Conservation (phyloP, 2,329 filamentous ascomycete genomes). For the Mollisia scopiformis region DNA sequence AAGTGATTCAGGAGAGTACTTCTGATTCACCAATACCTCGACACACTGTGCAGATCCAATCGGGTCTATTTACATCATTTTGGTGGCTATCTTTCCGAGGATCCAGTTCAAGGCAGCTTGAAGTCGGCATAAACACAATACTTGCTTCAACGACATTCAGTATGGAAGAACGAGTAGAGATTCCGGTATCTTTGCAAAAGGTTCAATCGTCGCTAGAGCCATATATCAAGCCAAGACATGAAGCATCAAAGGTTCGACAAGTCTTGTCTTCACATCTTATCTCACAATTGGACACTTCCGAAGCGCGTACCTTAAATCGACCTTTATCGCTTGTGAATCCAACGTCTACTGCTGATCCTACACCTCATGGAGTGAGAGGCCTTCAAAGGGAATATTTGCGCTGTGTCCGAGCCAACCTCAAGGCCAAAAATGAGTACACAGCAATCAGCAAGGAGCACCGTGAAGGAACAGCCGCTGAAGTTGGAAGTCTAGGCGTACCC, state of each 20-base stretch:
- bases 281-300: conserved; percentile 41
- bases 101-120: not conserved
- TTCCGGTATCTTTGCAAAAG: conserved; percentile 41
- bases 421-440: conserved; percentile 51
- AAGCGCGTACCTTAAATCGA: conserved; percentile 39
- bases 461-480: not conserved
- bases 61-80: too few relatives aligned
- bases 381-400: conserved; percentile 58
- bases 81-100: too few relatives aligned
- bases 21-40: too few relatives aligned
- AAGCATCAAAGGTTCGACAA: conserved; percentile 58
- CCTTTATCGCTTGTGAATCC: conserved; percentile 51
- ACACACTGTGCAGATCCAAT: too few relatives aligned
- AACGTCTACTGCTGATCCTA: conserved; percentile 39
- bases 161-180: conserved; percentile 27
- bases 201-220: conserved; percentile 51
- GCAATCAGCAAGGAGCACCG: conserved; percentile 28
- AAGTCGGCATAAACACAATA: not conserved
- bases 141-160: not conserved
- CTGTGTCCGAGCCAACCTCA: conserved; percentile 54
- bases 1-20: too few relatives aligned
- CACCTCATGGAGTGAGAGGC: conserved; percentile 45
- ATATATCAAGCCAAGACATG: conserved; percentile 59
- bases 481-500: conserved; percentile 17
- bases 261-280: conserved; percentile 57